Base-by-base conservation (phyloP, 2,329 filamentous ascomycete genomes). In the Neurospora sp. region DNA sequence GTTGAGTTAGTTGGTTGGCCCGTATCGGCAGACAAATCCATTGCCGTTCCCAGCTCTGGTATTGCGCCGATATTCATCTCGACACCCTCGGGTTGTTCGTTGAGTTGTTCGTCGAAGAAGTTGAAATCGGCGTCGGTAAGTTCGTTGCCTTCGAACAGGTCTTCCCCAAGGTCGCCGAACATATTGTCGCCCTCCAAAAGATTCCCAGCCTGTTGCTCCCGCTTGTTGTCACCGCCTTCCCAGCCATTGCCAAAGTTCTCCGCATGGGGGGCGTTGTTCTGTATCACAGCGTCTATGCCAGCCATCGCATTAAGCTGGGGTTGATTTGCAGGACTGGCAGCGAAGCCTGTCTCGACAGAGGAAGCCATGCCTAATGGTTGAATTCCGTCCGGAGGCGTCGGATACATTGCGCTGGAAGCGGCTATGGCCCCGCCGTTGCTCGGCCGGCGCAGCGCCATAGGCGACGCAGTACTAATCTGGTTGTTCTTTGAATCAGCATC, bases 51-150 rank as follows among this genome's bases (percentile, higher is more conserved):
- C 46, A 81, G 74, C 8, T 76, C 77, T 11, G 78, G 72, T 40
- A 80, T 69, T 36, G 75, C 78, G 11, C 80, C 74, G 2, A 80
- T 72, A 40, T 81, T 80, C 52, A 84, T 70, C 58, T 81, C 81
- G 33, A 80, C 78, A 11, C 78, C 80, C 2, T 78, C 82, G 3
- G 85, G 83, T 36, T 85, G 80, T 71, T 91, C 89, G 75, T 95
- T 91, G 74, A 95, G 83, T 38, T 85, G 80, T 72, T 91, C 89
- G 75, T 95, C 91, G 74, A 95, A 95, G 78, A 94, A 95, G 77
- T 87, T 92, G 77, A 95, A 95, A 76, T 96, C 92, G 6, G 89
- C 91, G 74, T 96, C 92, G 1, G 90, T 93, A n/a, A 95, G 84
- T 73, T 89, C 87, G 72, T 88, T 86, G n/a, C 89, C 87, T n/a